Conservation (phyloP, 306 rosid genomes). For the Leucaena leucocephala region DNA sequence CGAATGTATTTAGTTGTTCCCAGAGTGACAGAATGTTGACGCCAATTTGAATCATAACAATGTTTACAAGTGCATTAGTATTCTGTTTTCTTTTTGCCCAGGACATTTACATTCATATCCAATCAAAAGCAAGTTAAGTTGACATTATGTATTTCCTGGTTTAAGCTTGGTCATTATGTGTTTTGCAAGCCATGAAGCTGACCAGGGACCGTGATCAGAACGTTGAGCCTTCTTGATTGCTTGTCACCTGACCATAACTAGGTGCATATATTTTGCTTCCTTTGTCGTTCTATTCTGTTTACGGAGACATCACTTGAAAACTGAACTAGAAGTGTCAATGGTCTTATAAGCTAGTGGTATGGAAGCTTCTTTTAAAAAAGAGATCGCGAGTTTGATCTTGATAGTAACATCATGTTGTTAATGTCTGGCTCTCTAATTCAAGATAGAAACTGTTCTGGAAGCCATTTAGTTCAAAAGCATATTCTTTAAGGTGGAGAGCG, state of each 20-base stretch:
- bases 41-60: not conserved
- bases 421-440: too few species aligned
- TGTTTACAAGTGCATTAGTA: not conserved
- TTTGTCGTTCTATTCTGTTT: not conserved
- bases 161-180: not conserved
- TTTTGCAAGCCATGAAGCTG: not conserved
- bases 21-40: not conserved
- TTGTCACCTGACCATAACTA: not conserved
- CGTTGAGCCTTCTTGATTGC: not conserved
- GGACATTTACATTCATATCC: not conserved
- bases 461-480: not conserved
- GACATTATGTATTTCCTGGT: not conserved
- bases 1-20: not conserved
- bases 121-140: not conserved
- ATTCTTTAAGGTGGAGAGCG: not conserved
- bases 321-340: too few species aligned
- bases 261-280: not conserved
- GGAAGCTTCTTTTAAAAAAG: too few species aligned
- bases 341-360: too few species aligned
- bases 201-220: too few species aligned
- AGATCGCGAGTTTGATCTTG: too few species aligned
- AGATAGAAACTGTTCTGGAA: not conserved
- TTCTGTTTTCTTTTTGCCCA: not conserved
- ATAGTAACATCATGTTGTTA: too few species aligned
- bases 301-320: not conserved